A percentile compares a stretch with the other conserved stretches of the same genome.
These are phyloP conservation scores for Metschnikowia koreensis DNA, from an alignment of 805 yeast species.

Conservation along the genomic window DNA sequence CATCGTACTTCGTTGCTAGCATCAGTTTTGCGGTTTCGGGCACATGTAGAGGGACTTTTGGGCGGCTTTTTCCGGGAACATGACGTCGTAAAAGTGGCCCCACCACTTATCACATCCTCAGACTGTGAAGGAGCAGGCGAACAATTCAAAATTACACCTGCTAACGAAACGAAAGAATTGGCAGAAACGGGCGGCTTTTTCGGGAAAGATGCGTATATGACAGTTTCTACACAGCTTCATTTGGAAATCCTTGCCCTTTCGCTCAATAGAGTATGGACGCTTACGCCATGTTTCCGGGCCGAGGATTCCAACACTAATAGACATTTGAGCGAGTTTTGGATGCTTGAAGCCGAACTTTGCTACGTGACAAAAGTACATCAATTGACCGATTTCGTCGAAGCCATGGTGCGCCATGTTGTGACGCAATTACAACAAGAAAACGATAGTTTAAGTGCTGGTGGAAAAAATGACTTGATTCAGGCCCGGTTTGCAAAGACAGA, in stretches of 20 bases:
- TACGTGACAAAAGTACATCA: constrained; percentile 58
- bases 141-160: constrained; percentile 57
- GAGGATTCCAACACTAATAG: constrained; percentile 85
- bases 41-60: constrained; percentile 56
- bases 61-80: constrained; percentile 51
- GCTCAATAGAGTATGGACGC: constrained; percentile 77
- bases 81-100: constrained; percentile 69
- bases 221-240: constrained; percentile 92
- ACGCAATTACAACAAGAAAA: constrained; percentile 8
- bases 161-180: constrained; percentile 21
- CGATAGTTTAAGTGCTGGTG: constrained; percentile 1
- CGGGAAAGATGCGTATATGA: constrained; percentile 64
- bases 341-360: constrained; percentile 89
- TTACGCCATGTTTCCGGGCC: constrained; percentile 92
- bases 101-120: constrained; percentile 83
- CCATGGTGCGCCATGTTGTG: constrained; percentile 51
- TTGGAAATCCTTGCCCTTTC: constrained; percentile 78
- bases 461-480: constrained; percentile 28
- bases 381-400: constrained; percentile 64
- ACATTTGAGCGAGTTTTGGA: constrained; percentile 95
- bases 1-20: constrained; percentile 69
- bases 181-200: constrained; percentile 43
- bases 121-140: constrained; percentile 99
- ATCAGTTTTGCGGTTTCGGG: constrained; percentile 69
- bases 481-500: constrained; percentile 41